These are phyloP conservation scores for Strobilomyces dryophilus DNA, from an alignment of 768 basidiomycete species.

Conservation along the genomic window DNA sequence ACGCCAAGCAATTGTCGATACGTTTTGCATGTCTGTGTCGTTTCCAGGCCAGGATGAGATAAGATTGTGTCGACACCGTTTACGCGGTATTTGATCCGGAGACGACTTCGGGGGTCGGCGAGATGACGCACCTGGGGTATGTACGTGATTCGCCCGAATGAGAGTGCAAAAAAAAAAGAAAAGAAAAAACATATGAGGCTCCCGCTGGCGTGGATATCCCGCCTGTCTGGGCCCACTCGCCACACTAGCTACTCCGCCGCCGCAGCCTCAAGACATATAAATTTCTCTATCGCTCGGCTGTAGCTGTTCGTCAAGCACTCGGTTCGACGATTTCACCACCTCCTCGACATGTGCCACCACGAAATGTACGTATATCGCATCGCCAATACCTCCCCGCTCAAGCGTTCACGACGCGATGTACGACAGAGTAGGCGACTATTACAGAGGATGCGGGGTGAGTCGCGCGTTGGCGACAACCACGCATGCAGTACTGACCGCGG, in stretches of 20 bases:
- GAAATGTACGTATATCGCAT: constrained; percentile 28
- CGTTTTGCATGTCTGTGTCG: too few species aligned
- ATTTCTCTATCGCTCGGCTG: not conserved
- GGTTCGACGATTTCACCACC: not conserved
- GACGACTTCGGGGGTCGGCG: not conserved
- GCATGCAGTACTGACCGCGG: constrained; percentile 6
- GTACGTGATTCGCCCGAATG: too few species aligned
- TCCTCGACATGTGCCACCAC: constrained; percentile 31
- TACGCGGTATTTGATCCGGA: constrained; percentile 24
- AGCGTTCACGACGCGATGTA: constrained; percentile 1
- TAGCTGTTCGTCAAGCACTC: not conserved
- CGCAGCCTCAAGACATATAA: not conserved
- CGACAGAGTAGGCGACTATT: constrained; percentile 33
- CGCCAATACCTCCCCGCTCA: not conserved
- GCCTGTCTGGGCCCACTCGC: constrained; percentile 1
- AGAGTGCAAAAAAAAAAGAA: not conserved
- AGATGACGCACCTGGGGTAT: constrained; percentile 30
- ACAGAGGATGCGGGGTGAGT: constrained; percentile 35
- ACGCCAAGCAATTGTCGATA: not conserved
- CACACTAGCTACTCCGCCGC: not conserved
- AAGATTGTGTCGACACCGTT: constrained; percentile 15
- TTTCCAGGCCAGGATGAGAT: constrained; percentile 16
- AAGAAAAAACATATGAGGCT: not conserved
- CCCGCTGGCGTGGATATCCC: not conserved
- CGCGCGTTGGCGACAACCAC: not conserved